Percentiles rank a stretch among this genome's conserved stretches.
Evolutionary conservation across 805 yeast genomes (phyloP).

Genomic region (Yarrowia keelungensis): DNA sequence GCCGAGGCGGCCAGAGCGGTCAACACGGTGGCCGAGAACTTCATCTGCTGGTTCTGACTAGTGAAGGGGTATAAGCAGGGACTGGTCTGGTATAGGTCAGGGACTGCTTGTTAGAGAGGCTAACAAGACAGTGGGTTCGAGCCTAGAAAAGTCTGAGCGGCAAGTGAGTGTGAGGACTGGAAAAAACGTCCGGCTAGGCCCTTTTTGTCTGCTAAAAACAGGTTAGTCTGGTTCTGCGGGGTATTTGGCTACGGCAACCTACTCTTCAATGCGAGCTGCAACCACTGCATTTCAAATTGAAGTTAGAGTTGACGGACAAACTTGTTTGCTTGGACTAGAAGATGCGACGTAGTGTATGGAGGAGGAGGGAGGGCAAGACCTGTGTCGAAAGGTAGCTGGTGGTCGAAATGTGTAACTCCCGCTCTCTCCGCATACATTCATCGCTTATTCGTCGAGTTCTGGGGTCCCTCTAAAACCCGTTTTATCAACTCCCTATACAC

Average conservation of each 20-base stretch:
- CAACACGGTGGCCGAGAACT: constrained; percentile 6
- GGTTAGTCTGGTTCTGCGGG: constrained; percentile 28
- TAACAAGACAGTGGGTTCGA: too few species aligned
- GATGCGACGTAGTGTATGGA: not conserved
- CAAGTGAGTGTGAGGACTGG: not conserved
- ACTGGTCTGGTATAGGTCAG: too few species aligned
- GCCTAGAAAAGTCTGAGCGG: not conserved
- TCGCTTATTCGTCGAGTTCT: too few species aligned
- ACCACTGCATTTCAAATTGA: constrained; percentile 1
- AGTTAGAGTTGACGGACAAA: constrained; percentile 1
- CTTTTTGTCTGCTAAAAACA: constrained; percentile 6
- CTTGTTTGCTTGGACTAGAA: not conserved
- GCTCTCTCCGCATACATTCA: too few species aligned
- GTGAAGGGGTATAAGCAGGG: too few species aligned
- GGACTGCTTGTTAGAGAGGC: too few species aligned
- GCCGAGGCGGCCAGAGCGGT: constrained; percentile 20
- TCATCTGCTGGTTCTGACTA: not conserved
- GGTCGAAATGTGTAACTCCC: too few species aligned
- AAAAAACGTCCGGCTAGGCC: not conserved
- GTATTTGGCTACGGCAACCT: constrained; percentile 17
- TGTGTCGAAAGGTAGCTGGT: too few species aligned
- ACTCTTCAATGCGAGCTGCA: constrained; percentile 11
- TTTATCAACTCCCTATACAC: not conserved
- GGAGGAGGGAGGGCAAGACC: not conserved
- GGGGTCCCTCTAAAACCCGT: too few species aligned